phyloP scores from a whole-genome alignment of 1,284 basidiomycete species.

The Sporisorium graminicola region DNA sequence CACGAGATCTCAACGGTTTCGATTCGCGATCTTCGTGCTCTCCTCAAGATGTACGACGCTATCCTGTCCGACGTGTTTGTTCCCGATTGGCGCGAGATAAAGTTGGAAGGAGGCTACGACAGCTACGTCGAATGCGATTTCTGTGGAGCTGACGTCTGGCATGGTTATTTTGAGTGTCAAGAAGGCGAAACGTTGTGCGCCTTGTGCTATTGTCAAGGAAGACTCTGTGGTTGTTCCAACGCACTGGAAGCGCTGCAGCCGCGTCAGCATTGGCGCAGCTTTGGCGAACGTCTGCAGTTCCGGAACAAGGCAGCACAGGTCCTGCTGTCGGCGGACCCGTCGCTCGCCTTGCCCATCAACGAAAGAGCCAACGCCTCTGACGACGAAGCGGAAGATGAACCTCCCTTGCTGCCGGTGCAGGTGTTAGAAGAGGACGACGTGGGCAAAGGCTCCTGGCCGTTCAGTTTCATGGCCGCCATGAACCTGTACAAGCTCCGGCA shows the following conservation, averaged over 20 bases:
- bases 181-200: constrained; percentile 38
- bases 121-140: constrained; percentile 54
- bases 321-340: constrained; percentile 14
- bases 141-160: constrained; percentile 44
- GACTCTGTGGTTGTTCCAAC: constrained; percentile 36
- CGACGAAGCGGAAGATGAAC: constrained; percentile 14
- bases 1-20: not conserved
- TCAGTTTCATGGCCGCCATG: constrained; percentile 43
- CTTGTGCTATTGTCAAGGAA: constrained; percentile 44
- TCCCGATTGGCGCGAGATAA: constrained; percentile 33
- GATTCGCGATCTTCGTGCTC: constrained; percentile 22
- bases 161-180: constrained; percentile 46
- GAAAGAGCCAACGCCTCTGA: not conserved
- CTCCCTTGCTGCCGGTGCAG: constrained; percentile 11
- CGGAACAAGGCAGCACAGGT: constrained; percentile 30
- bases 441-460: constrained; percentile 27
- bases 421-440: constrained; percentile 22
- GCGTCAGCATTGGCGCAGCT: constrained; percentile 34
- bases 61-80: constrained; percentile 39
- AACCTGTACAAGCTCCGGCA: constrained; percentile 35
- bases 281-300: constrained; percentile 35
- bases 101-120: constrained; percentile 20
- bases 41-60: constrained; percentile 39
- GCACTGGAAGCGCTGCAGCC: constrained; percentile 25
- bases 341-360: constrained; percentile 3